phyloP scores from a whole-genome alignment of 2,329 filamentous ascomycete genomes.

The Paecilomyces fulvus region DNA sequence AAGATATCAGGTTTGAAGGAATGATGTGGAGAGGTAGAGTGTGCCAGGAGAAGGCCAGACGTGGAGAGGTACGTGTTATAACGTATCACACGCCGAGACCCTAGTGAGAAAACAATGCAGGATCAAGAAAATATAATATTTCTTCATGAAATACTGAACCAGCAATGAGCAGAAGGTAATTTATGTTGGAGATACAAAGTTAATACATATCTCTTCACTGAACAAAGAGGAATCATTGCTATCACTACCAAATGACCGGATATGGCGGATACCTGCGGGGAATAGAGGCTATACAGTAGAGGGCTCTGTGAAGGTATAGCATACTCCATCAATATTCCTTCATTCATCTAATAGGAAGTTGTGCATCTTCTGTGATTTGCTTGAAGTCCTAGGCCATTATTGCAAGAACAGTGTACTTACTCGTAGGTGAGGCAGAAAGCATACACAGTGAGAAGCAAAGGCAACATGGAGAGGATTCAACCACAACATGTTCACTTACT shows the following conservation, averaged over 20 bases:
- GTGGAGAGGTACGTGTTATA: neutral
- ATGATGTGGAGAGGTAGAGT: neutral
- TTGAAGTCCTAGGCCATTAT: neutral
- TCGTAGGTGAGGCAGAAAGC: neutral
- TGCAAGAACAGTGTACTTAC: neutral
- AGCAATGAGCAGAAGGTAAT: neutral
- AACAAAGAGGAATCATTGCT: neutral
- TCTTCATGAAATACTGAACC: neutral
- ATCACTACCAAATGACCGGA: neutral
- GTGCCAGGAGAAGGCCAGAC: neutral
- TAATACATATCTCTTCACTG: neutral
- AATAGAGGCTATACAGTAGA: neutral
- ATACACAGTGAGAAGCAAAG: neutral
- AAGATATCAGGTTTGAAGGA: neutral
- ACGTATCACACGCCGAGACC: neutral
- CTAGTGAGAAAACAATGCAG: neutral
- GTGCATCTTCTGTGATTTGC: neutral
- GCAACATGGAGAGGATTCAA: too few species aligned
- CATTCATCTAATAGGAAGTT: neutral
- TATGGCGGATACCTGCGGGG: neutral
- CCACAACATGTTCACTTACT: too few species aligned
- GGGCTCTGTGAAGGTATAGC: neutral
- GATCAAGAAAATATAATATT: neutral
- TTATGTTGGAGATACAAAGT: neutral
- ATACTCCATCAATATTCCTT: neutral